Base-by-base conservation (phyloP, 2,329 filamentous ascomycete species). In the Penicillium frequentans region DNA sequence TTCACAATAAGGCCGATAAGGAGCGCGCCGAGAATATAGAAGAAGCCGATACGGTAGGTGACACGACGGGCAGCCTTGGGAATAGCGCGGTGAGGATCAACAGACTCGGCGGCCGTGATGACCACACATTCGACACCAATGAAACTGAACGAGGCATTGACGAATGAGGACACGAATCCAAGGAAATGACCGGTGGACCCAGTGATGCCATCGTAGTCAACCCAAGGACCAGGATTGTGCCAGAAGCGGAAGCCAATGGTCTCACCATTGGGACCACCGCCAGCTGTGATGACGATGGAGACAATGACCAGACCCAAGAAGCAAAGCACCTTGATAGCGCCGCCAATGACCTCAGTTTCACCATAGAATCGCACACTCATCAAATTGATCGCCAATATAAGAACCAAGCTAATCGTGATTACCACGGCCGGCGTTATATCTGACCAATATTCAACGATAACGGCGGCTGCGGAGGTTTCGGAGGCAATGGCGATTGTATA, bases 401-500 rank as follows among this genome's bases (percentile, higher is more conserved):
- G 55, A 2, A 66, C 61, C 55, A 73, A 51, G 1, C 70, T 66
- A 23, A 73, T 62, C 2, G 64, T 70, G 49, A 96, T 90, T 71
- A 91, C 96, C 43, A 90, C 87, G 49, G 88, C 85, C 50, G 86
- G 85, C 44, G 86, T 82, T 57, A 91, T 73, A 43, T 77, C 67
- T 2, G 82, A 74, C 91, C 91, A 96, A 72, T 89, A 96, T 31
- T 86, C 82, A 50, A 96, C 87, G 1, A 91, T 93, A n/a, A 96
- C 84, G 3, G 90, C 89, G 2, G 91, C 91, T 1, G 91, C 90
- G 52, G 95, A 90, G 47, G 93, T 87, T 71, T 96, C 91, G 19
- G 77, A 8, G 89, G 86, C 53, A 88, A 84, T 35, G 90, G 82
- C 92, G 89, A 96, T 78, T 90, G 90, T 70, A 93, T 77, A 37